These are phyloP conservation scores for Penicillium turbatum DNA, from an alignment of 495 filamentous ascomycete genomes.

Conservation along the genomic window DNA sequence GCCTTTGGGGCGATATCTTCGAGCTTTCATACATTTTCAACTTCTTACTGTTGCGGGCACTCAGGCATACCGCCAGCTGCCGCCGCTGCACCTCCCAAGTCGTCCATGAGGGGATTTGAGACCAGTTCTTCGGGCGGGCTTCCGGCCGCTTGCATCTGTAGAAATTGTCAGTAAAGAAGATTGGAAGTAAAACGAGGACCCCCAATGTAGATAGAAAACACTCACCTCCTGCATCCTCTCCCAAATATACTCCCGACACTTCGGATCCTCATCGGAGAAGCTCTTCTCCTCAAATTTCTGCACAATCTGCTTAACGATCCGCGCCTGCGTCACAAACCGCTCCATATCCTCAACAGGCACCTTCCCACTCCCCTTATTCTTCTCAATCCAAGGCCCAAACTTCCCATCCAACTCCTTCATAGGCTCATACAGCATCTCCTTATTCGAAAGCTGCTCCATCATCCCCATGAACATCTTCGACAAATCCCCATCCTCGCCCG, in stretches of 20 bases:
- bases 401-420: slow-evolving; percentile 96
- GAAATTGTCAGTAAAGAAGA: slow-evolving; percentile 13
- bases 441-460: slow-evolving; percentile 98
- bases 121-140: slow-evolving; percentile 87
- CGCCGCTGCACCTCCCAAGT: slow-evolving; percentile 25
- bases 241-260: slow-evolving; percentile 87
- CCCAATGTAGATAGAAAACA: slow-evolving; percentile 8
- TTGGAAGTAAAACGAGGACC: not conserved
- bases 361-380: slow-evolving; percentile 62
- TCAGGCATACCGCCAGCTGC: slow-evolving; percentile 33
- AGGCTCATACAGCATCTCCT: slow-evolving; percentile 96
- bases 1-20: not conserved
- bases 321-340: slow-evolving; percentile 77
- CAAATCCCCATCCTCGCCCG: slow-evolving; percentile 76
- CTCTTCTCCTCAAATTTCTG: slow-evolving; percentile 72
- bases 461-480: slow-evolving; percentile 90
- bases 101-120: slow-evolving; percentile 57
- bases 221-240: slow-evolving; percentile 95
- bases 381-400: slow-evolving; percentile 81
- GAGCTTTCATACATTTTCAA: slow-evolving; percentile 1
- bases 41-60: slow-evolving; percentile 37
- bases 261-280: slow-evolving; percentile 75
- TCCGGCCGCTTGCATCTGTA: slow-evolving; percentile 88
- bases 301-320: slow-evolving; percentile 82
- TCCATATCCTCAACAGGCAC: slow-evolving; percentile 64